Evolutionary conservation across 2,329 filamentous ascomycete genomes (phyloP), one percentile per base, ranked within the genome.

Genomic region (Trichoderma atroviride): DNA sequence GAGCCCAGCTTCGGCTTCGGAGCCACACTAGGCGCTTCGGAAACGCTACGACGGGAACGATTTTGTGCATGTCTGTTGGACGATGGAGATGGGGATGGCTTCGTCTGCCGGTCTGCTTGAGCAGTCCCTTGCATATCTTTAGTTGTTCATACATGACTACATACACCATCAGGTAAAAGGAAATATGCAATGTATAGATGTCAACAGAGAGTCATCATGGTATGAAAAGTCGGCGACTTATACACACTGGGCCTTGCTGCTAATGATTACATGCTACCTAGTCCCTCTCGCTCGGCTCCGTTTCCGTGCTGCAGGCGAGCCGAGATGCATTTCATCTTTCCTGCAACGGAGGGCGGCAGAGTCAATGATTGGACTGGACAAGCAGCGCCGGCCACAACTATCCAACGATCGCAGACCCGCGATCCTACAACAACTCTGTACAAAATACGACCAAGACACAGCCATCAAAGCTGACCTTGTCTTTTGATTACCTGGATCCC

Each of bases 291-390:
- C 55, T 67, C 63, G 63, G 63, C 63, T 59, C 63, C 40, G 63
- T 22, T 67, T 40, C 63, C 63, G 63, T 59, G 55, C 37, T 67
- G 63, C 63, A 67, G 63, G 63, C 57, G 63, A 67, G 63, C 63
- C 63, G 63, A 67, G 63, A 59, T 67, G 55, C 63, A 59, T 67
- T 43, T 58, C 63, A 67, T 67, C 63, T 52, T 40, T 37, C 27
- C 63, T 66, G 53, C 55, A 66, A 35, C 52, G 29, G 63, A 50
- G 55, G 55, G 7, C 27, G 9, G 37, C 37, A 29, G 37, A 43
- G n/a, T 19, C 40, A n/a, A 27, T 67, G 63, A 59, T 59, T 67
- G 63, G 63, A 50, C 53, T 66, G 63, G 63, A 31, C 40, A 58
- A 22, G 14, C 63, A 33, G 29, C 35, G 27, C 63, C 35, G 61